Evolutionary conservation across 179 eudicot genomes (phyloP).

Genomic region (Patellifolia procumbens): DNA sequence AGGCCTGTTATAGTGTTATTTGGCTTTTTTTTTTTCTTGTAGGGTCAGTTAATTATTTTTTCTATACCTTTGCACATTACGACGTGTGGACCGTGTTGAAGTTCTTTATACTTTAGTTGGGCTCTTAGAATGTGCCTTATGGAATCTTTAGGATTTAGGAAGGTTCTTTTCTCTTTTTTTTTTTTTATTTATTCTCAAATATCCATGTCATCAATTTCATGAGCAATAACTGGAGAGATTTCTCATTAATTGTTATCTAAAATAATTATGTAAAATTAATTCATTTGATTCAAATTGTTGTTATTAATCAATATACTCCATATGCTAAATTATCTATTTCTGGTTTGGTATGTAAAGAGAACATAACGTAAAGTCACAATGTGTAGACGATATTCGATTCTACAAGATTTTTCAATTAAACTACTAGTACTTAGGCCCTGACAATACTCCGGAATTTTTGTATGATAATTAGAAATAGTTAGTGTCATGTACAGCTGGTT

Average conservation of each 20-base stretch:
- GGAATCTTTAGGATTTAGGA: background rate
- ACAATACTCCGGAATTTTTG: no score
- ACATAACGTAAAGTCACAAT: no score
- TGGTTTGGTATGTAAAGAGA: no score
- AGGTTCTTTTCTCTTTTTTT: no score
- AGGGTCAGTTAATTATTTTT: background rate
- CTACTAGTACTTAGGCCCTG: no score
- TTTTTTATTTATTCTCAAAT: no score
- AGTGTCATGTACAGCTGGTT: no score
- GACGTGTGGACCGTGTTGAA: background rate
- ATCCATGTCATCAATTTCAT: background rate
- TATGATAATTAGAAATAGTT: no score
- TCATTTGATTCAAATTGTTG: background rate
- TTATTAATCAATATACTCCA: background rate
- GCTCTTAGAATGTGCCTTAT: background rate
- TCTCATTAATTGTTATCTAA: background rate
- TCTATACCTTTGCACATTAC: conserved; percentile 5
- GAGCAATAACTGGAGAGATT: background rate
- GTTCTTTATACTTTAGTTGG: background rate
- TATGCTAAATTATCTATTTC: no score
- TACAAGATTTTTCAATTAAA: no score
- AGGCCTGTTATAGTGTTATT: background rate
- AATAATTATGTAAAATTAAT: background rate
- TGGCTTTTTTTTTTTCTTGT: background rate
- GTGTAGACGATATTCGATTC: no score